Evolutionary conservation across 805 yeast genomes (phyloP), one percentile per base, ranked within the genome.

Genomic region (Teunomyces gatunensis): DNA sequence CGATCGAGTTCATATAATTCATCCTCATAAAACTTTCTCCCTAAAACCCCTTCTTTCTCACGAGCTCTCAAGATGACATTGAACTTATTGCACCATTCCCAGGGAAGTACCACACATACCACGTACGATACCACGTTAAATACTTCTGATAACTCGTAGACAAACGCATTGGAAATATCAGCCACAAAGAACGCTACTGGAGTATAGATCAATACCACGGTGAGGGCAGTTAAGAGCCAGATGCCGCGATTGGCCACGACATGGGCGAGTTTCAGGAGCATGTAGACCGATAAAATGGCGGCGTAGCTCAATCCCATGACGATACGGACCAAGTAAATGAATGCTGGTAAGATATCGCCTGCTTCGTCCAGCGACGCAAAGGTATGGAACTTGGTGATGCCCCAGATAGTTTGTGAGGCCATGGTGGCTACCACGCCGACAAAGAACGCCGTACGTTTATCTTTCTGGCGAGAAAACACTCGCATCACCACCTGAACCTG

Each of bases 51-150:
- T 49, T 82, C 84, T 37, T 81, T 80, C 55, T 87, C 91, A 46
- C 77, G 75, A 12, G 68, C 69, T 52, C 80, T 78, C 65, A 81
- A 83, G 35, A 84, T 63, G 10, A 77, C 70, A 44, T 78, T 77
- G 47, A 84, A 74, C 52, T 86, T 73, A 58, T 85, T 87, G 51
- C 86, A 77, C 92, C 95, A 89, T 63, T 87, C 95, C 94, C 95
- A 87, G 0, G 87, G 87, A 9, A 85, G 75, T 5, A 85, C 85
- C 27, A 88, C 85, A 30, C 88, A 78, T 17, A 85, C 72, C 6
- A 86, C 79, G 59, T 84, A 85, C n/a, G 85, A 78, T 1, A 87
- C 83, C 15, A 87, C 78, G 39, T 85, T 83, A 64, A 87, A 85
- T 39, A 87, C 71, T 58, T 87, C 92, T 17, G 89, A 81, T 44